Evolutionary conservation across 2,329 filamentous ascomycete genomes (phyloP).

Genomic region (Zymoseptoria crescenta): DNA sequence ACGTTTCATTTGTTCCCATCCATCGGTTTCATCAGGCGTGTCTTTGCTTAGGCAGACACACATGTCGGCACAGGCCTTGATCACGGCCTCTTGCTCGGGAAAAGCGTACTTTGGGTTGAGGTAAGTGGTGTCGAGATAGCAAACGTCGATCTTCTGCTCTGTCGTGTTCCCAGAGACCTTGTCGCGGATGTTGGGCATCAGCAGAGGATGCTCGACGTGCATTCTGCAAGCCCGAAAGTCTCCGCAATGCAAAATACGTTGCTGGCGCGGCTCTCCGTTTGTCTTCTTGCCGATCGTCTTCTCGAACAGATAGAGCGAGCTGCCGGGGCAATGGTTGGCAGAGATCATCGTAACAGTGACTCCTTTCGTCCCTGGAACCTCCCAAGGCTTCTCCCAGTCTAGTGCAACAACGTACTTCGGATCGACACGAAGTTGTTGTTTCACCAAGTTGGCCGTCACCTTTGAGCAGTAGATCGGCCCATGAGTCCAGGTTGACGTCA

Average conservation of each 20-base stretch:
- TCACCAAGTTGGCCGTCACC: constrained; percentile 82
- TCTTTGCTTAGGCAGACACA: constrained; percentile 70
- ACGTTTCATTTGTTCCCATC: constrained; percentile 50
- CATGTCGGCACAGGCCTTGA: constrained; percentile 77
- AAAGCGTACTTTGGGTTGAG: constrained; percentile 94
- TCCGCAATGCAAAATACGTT: constrained; percentile 86
- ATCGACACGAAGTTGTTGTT: constrained; percentile 76
- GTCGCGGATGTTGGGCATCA: constrained; percentile 68
- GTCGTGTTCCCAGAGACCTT: constrained; percentile 59
- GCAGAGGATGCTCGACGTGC: constrained; percentile 72
- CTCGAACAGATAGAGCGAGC: constrained; percentile 87
- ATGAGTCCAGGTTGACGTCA: constrained; percentile 82
- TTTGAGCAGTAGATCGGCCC: constrained; percentile 95
- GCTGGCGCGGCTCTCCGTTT: constrained; percentile 47
- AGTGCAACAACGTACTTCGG: constrained; percentile 77
- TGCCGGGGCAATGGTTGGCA: constrained; percentile 94
- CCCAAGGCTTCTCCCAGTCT: constrained; percentile 71
- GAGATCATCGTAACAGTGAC: constrained; percentile 89
- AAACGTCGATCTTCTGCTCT: constrained; percentile 86
- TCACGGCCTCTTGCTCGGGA: constrained; percentile 79
- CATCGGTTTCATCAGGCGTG: constrained; percentile 48
- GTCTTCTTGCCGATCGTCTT: constrained; percentile 59
- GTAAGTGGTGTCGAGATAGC: constrained; percentile 96
- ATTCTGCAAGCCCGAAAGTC: constrained; percentile 87
- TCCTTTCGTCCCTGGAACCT: constrained; percentile 74